Conservation (phyloP, 225 moss, liverwort and hornwort species). For the Pseudisothecium myosuroides region DNA sequence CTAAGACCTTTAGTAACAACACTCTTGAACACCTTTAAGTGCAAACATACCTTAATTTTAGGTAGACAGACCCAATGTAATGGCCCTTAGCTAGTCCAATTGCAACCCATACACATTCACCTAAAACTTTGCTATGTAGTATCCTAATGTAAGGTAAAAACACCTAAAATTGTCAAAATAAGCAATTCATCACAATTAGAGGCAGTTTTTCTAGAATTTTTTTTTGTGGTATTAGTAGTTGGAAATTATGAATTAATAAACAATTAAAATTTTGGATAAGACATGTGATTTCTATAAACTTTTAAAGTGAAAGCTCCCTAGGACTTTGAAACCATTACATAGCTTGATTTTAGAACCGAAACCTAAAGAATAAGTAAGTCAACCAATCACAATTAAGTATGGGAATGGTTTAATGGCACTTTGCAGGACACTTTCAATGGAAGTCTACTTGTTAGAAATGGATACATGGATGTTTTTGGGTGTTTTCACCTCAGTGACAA, state of each 20-base stretch:
- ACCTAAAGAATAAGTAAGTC: background rate
- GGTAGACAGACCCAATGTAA: background rate
- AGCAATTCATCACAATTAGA: too few relatives aligned
- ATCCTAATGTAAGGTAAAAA: background rate
- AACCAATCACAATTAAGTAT: background rate
- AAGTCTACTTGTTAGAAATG: too few relatives aligned
- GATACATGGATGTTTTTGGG: accelerated
- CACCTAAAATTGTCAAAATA: too few relatives aligned
- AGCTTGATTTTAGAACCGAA: background rate
- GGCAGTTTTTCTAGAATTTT: accelerated
- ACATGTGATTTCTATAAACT: background rate
- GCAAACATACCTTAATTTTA: too few relatives aligned
- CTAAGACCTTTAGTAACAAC: too few relatives aligned
- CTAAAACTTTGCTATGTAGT: background rate
- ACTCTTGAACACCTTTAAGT: too few relatives aligned
- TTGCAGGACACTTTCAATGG: too few relatives aligned
- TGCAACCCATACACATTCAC: background rate
- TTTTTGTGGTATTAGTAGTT: background rate
- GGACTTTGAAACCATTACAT: background rate
- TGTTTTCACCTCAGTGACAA: background rate
- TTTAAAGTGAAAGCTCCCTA: background rate
- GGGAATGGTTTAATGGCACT: accelerated
- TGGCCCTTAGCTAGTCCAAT: background rate
- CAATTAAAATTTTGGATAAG: background rate
- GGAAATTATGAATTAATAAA: background rate